These are phyloP conservation scores for Phlebiopsis flavidoalba DNA, from an alignment of 768 basidiomycete species.

Conservation along the genomic window DNA sequence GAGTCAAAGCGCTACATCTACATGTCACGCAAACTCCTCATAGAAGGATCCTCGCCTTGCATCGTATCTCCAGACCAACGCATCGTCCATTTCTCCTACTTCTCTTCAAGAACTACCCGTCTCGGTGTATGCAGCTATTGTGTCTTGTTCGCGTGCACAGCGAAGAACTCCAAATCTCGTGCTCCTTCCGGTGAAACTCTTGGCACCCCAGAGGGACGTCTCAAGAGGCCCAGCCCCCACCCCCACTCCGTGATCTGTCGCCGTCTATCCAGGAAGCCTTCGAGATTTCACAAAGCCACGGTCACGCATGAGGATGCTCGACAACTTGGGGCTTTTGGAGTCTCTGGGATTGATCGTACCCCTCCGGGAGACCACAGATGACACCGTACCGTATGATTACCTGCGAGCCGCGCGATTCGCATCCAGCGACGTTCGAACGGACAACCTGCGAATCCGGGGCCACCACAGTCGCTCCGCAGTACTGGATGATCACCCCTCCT, in stretches of 20 bases:
- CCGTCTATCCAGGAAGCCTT: slow-evolving; percentile 42
- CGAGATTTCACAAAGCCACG: slow-evolving; percentile 55
- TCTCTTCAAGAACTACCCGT: slow-evolving; percentile 62
- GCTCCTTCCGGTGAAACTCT: no score
- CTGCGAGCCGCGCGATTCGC: slow-evolving; percentile 28
- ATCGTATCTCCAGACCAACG: slow-evolving; percentile 49
- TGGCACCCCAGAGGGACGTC: slow-evolving; percentile 45
- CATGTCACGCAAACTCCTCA: slow-evolving; percentile 45
- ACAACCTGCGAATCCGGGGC: slow-evolving; percentile 38
- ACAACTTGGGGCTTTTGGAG: slow-evolving; percentile 55
- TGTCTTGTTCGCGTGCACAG: slow-evolving; percentile 52
- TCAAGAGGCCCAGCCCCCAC: no score
- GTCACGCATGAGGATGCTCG: slow-evolving; percentile 54
- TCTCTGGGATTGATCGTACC: slow-evolving; percentile 57
- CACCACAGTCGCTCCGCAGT: slow-evolving; percentile 45
- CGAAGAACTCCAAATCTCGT: slow-evolving; percentile 58
- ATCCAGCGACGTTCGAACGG: slow-evolving; percentile 42
- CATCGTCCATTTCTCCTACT: slow-evolving; percentile 56
- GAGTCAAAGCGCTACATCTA: slow-evolving; percentile 63
- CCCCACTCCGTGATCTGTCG: slow-evolving; percentile 50
- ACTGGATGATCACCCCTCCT: slow-evolving; percentile 59
- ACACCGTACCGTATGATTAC: neutral
- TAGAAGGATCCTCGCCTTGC: slow-evolving; percentile 32
- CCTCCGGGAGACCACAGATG: slow-evolving; percentile 32
- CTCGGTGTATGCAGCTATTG: slow-evolving; percentile 56